phyloP scores from a whole-genome alignment of 2,329 filamentous ascomycete genomes.

The Pseudocercospora pini-densiflorae region DNA sequence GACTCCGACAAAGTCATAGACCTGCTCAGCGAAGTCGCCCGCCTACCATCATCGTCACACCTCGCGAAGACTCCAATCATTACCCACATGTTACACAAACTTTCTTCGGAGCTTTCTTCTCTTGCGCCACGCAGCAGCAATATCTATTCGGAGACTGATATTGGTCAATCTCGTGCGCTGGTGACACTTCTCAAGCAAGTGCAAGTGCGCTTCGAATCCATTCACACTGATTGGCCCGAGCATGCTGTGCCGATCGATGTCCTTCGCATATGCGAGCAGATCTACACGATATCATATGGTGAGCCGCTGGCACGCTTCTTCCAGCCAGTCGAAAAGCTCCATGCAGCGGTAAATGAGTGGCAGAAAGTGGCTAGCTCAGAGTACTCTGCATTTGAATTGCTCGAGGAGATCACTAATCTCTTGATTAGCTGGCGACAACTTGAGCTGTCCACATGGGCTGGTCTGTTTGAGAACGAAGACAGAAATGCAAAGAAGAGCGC shows the following conservation, averaged over 20 bases:
- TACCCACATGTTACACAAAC: constrained; percentile 10
- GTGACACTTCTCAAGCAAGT: constrained; percentile 71
- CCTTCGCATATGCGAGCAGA: constrained; percentile 71
- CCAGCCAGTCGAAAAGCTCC: constrained; percentile 84
- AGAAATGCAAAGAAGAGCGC: constrained; percentile 77
- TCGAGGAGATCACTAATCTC: constrained; percentile 77
- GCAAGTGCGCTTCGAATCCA: constrained; percentile 71
- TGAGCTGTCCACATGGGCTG: constrained; percentile 90
- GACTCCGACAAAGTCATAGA: constrained; percentile 21
- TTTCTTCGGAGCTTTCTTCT: constrained; percentile 5
- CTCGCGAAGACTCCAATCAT: constrained; percentile 15
- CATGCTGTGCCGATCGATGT: constrained; percentile 84
- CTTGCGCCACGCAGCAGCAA: constrained; percentile 52
- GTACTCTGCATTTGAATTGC: constrained; percentile 70
- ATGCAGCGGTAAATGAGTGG: constrained; percentile 89
- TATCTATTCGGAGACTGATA: constrained; percentile 85
- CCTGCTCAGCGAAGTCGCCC: constrained; percentile 23
- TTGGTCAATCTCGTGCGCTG: constrained; percentile 74
- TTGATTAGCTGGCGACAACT: constrained; percentile 89
- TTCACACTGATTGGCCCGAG: constrained; percentile 68
- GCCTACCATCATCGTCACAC: constrained; percentile 2
- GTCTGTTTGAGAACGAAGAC: constrained; percentile 82
- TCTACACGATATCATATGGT: constrained; percentile 74
- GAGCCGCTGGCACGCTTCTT: constrained; percentile 88
- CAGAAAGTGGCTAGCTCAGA: constrained; percentile 86